Evolutionary conservation across 2,329 filamentous ascomycete genomes (phyloP).

Genomic region (Chaetothyriales sp.): DNA sequence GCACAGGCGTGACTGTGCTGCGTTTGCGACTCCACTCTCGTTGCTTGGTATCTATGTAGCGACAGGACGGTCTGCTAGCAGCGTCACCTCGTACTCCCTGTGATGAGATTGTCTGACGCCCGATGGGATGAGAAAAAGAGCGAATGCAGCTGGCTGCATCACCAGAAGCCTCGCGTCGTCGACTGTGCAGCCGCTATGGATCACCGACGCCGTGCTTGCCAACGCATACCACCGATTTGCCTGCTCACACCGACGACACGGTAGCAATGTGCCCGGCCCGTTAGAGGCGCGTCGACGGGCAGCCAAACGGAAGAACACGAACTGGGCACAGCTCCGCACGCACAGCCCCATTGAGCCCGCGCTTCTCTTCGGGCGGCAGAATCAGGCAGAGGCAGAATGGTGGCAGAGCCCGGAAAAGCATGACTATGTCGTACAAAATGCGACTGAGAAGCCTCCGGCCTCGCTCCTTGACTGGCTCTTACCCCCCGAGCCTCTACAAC

Average conservation of each 20-base stretch:
- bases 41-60: background rate
- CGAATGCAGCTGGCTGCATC: conserved; percentile 11
- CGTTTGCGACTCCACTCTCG: background rate
- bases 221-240: conserved; percentile 35
- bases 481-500: background rate
- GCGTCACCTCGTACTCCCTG: background rate
- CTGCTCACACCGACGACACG: conserved; percentile 38
- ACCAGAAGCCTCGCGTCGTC: conserved; percentile 4
- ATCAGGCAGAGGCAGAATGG: conserved; percentile 13
- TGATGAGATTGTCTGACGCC: background rate
- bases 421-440: background rate
- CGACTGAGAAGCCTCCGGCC: background rate
- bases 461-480: background rate
- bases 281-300: conserved; percentile 46
- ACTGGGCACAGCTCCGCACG: conserved; percentile 27
- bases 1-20: background rate
- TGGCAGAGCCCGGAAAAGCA: conserved; percentile 8
- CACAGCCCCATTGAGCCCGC: conserved; percentile 27
- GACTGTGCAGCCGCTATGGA: conserved; percentile 24
- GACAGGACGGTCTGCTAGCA: background rate
- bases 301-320: conserved; percentile 43
- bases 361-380: conserved; percentile 25
- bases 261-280: conserved; percentile 48
- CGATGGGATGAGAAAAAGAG: conserved; percentile 16
- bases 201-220: conserved; percentile 32